These are phyloP conservation scores for Globisporangium emineosum DNA, from an alignment of 352 stramenopile species.

Conservation along the genomic window DNA sequence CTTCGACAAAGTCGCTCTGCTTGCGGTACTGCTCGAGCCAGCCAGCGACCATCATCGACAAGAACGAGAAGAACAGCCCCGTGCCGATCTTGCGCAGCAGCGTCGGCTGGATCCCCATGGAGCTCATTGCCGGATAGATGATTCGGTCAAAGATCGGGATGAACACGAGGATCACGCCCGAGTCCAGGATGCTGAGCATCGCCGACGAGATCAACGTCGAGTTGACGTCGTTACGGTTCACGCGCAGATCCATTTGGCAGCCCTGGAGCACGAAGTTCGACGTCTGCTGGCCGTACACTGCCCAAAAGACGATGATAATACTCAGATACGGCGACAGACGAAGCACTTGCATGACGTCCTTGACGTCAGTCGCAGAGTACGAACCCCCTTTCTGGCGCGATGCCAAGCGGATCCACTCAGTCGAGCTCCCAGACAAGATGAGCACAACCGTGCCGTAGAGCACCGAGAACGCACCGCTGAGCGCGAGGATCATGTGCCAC, in stretches of 20 bases:
- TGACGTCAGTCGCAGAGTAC: conserved; percentile 55
- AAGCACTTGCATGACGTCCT: conserved; percentile 74
- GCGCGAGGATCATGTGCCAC: conserved; percentile 58
- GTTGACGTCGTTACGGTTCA: conserved; percentile 32
- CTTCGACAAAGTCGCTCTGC: conserved; percentile 35
- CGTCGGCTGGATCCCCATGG: conserved; percentile 66
- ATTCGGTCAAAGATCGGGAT: conserved; percentile 86
- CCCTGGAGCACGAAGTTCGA: conserved; percentile 87
- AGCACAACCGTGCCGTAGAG: conserved; percentile 72
- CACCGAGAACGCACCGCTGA: conserved; percentile 47
- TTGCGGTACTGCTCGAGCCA: conserved; percentile 80
- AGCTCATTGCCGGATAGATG: conserved; percentile 74
- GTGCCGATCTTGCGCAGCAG: conserved; percentile 87
- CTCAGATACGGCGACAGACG: conserved; percentile 79
- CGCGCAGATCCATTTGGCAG: conserved; percentile 89
- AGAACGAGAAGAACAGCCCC: conserved; percentile 76
- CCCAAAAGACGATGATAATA: conserved; percentile 85
- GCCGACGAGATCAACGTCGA: conserved; percentile 75
- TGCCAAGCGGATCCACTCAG: conserved; percentile 56
- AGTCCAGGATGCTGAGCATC: conserved; percentile 88
- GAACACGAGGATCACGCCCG: conserved; percentile 86
- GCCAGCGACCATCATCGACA: conserved; percentile 69
- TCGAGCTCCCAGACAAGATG: conserved; percentile 55
- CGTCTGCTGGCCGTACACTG: conserved; percentile 78
- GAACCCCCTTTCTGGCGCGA: conserved; percentile 48